These are phyloP conservation scores for Pseudogymnoascus sp. DNA, from an alignment of 2,329 filamentous ascomycete species.

Conservation along the genomic window DNA sequence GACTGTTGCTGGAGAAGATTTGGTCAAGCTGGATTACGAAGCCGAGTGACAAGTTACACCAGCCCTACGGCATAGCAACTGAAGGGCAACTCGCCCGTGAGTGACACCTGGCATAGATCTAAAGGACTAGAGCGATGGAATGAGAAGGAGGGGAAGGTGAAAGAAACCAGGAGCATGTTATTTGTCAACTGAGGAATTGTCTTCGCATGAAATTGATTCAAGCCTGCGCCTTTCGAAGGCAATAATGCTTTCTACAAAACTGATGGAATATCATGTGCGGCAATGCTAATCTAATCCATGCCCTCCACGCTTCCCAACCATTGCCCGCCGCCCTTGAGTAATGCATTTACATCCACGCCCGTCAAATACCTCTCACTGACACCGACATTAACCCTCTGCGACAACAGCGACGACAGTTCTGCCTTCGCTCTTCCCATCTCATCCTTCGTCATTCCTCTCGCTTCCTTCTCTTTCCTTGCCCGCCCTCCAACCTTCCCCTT, in stretches of 20 bases:
- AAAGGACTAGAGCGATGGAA: background rate
- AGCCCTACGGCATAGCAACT: background rate
- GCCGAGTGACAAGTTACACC: background rate
- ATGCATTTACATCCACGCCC: slow-evolving; percentile 69
- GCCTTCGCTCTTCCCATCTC: slow-evolving; percentile 64
- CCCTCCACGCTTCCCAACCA: slow-evolving; percentile 29
- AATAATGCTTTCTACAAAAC: background rate
- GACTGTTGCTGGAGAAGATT: background rate
- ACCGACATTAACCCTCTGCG: slow-evolving; percentile 71
- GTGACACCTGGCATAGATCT: background rate
- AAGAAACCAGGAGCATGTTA: background rate
- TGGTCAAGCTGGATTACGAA: background rate
- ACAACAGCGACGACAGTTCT: slow-evolving; percentile 63
- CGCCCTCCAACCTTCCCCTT: slow-evolving; percentile 64
- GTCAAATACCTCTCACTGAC: slow-evolving; percentile 84
- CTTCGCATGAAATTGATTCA: background rate
- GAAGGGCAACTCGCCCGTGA: background rate
- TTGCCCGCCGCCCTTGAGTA: slow-evolving; percentile 54
- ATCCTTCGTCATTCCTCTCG: slow-evolving; percentile 58
- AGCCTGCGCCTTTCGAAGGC: background rate
- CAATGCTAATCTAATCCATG: slow-evolving; percentile 14
- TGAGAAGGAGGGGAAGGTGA: background rate
- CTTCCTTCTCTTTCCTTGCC: slow-evolving; percentile 67
- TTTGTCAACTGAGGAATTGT: background rate
- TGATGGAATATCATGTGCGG: slow-evolving; percentile 11